phyloP scores from a whole-genome alignment of 352 stramenopile genomes.

The Pythium grandisporangium region DNA sequence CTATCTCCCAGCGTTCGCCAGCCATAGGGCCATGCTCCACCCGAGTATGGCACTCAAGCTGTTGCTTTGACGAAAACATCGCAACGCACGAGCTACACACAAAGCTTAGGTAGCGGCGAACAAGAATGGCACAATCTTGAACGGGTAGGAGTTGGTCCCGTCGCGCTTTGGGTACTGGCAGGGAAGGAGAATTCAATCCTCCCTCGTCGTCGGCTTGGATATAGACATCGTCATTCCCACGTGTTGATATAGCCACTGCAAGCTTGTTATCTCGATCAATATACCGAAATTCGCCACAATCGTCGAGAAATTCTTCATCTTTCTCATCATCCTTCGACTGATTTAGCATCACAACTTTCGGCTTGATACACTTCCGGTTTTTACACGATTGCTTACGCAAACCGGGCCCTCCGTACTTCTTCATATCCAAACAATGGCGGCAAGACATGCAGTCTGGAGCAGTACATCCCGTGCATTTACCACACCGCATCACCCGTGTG shows the following conservation, averaged over 20 bases:
- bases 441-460: conserved; percentile 73
- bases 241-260: neutral
- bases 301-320: conserved; percentile 39
- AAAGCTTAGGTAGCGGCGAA: conserved; percentile 5
- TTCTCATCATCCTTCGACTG: conserved; percentile 37
- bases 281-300: conserved; percentile 21
- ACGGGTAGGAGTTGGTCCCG: neutral
- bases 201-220: too few relatives aligned
- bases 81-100: neutral
- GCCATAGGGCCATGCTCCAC: conserved; percentile 49
- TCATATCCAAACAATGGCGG: conserved; percentile 74
- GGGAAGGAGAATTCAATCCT: too few relatives aligned
- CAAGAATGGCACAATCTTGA: neutral
- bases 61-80: conserved; percentile 1
- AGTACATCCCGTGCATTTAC: conserved; percentile 58
- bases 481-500: conserved; percentile 66
- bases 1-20: conserved; percentile 22
- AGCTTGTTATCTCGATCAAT: neutral
- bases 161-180: too few relatives aligned
- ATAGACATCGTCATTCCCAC: too few relatives aligned
- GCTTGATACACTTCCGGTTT: conserved; percentile 57
- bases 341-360: conserved; percentile 65
- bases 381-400: conserved; percentile 80
- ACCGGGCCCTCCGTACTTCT: conserved; percentile 76
- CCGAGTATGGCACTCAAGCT: conserved; percentile 19